Base-by-base conservation (phyloP, 176 grass and related monocot species). In the Pharus latifolius region DNA sequence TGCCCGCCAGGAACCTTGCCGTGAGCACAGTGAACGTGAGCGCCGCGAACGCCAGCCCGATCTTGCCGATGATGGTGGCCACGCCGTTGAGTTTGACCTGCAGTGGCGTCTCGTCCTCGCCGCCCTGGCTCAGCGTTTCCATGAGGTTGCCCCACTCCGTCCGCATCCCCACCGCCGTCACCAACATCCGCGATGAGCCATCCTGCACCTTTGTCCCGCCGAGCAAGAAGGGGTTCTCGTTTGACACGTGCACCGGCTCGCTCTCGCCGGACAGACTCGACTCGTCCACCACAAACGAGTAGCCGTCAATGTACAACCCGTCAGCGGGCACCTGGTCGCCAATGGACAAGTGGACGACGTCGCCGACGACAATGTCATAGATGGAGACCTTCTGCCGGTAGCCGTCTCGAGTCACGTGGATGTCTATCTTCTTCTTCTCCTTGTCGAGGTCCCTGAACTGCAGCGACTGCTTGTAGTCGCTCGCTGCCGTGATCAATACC, bases 121-220 rank as follows among this genome's bases (percentile, higher is more conserved):
- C 90, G 59, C 79, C 89, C 67, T 85, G 86, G 72, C 87, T 91
- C 10, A 98, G 74, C 20, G 95, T 92, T 75, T 98, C 95, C 90
- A 98, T 91, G 71, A 98, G 83, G 47, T 98, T 89, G 45, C 95
- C 94, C 95, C 95, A 98, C 76, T 98, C 95, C 11, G 95, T 98
- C 38, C 84, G 78, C 90, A 93, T 98, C 33, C 95, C 95, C 3
- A 98, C 95, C 3, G 95, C 84, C 9, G 90, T 98, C 26, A 93
- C 90, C 49, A 98, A 57, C 87, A 98, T 98, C 83, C 86, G 27
- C 5, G 81, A 87, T 12, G 89, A 88, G 0, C 95, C 95, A 44
- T 98, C 95, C 86, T 98, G 95, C 75, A 98, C 95, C 64, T 98
- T 98, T 45, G 95, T 98, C 29, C 95, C 95, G n/a, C 90, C 90